These are phyloP conservation scores for Rhizopogon rudus DNA, from an alignment of 768 basidiomycete genomes.

Conservation along the genomic window DNA sequence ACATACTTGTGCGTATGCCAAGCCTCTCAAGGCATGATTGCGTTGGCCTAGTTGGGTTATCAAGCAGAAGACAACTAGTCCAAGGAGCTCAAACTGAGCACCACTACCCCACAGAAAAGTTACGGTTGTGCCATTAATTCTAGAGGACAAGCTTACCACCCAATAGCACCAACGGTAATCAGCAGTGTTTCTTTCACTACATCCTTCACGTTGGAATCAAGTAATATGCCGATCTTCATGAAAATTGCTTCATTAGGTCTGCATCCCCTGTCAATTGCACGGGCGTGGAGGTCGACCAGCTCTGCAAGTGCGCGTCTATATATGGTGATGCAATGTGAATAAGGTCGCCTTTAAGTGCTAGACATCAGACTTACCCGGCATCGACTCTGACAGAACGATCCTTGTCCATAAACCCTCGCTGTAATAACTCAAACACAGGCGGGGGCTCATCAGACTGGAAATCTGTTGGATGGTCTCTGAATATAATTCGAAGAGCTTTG, in stretches of 20 bases:
- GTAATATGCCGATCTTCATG: slow-evolving; percentile 40
- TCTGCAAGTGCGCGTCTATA: slow-evolving; percentile 41
- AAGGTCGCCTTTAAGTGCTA: not conserved
- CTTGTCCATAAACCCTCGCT: slow-evolving; percentile 45
- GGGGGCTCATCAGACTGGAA: slow-evolving; percentile 27
- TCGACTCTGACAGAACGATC: slow-evolving; percentile 58
- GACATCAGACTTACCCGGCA: slow-evolving; percentile 52
- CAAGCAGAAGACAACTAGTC: slow-evolving; percentile 55
- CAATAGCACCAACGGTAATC: slow-evolving; percentile 54
- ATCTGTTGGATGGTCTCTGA: slow-evolving; percentile 36
- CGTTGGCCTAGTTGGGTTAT: slow-evolving; percentile 61
- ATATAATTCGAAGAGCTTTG: slow-evolving; percentile 32
- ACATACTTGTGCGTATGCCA: slow-evolving; percentile 63
- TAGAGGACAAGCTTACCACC: slow-evolving; percentile 26
- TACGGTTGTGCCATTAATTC: not conserved
- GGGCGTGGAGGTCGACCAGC: slow-evolving; percentile 39
- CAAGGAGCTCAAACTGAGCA: slow-evolving; percentile 46
- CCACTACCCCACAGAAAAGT: slow-evolving; percentile 29
- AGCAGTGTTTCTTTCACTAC: slow-evolving; percentile 60
- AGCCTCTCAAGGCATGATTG: slow-evolving; percentile 67
- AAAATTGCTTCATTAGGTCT: slow-evolving; percentile 37
- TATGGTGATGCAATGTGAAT: slow-evolving; percentile 7
- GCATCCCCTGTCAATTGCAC: slow-evolving; percentile 27
- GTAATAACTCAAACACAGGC: slow-evolving; percentile 33
- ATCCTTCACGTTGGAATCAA: slow-evolving; percentile 38